phyloP scores from a whole-genome alignment of 768 basidiomycete genomes.

The Suillus weaverae region DNA sequence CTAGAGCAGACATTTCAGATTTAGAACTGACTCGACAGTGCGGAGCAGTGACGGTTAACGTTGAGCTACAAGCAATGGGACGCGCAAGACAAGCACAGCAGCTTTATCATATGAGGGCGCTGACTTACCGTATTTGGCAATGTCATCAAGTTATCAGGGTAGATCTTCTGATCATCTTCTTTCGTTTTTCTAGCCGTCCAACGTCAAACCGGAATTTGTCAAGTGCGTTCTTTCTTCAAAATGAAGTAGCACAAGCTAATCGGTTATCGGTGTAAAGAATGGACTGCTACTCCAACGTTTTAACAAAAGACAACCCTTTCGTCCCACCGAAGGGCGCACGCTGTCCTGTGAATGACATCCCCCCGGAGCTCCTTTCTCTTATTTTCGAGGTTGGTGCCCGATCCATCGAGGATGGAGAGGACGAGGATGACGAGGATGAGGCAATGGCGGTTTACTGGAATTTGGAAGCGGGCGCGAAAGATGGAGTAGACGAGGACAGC shows the following conservation, averaged over 20 bases:
- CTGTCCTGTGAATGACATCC: conserved; percentile 54
- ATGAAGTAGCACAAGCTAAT: neutral
- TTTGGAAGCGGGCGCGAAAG: conserved; percentile 42
- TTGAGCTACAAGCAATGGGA: neutral
- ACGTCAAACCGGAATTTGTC: neutral
- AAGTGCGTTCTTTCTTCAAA: conserved; percentile 3
- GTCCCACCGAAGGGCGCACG: conserved; percentile 40
- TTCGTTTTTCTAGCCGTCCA: neutral
- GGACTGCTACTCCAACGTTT: conserved; percentile 12
- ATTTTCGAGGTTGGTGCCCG: conserved; percentile 53
- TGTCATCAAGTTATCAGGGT: neutral
- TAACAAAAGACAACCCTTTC: conserved; percentile 47
- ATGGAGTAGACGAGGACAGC: conserved; percentile 19
- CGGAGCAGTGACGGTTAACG: neutral
- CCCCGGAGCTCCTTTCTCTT: conserved; percentile 55
- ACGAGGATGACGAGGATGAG: conserved; percentile 36
- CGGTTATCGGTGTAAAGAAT: neutral
- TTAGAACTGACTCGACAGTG: neutral
- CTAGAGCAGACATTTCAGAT: conserved; percentile 35
- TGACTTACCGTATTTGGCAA: conserved; percentile 1
- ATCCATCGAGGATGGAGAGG: conserved; percentile 35
- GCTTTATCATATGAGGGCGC: too few species aligned
- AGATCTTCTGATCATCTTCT: conserved; percentile 5
- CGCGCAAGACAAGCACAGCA: neutral
- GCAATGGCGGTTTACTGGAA: neutral